Base-by-base conservation (phyloP, 306 rosid genomes). In the Vachellia collinsii region DNA sequence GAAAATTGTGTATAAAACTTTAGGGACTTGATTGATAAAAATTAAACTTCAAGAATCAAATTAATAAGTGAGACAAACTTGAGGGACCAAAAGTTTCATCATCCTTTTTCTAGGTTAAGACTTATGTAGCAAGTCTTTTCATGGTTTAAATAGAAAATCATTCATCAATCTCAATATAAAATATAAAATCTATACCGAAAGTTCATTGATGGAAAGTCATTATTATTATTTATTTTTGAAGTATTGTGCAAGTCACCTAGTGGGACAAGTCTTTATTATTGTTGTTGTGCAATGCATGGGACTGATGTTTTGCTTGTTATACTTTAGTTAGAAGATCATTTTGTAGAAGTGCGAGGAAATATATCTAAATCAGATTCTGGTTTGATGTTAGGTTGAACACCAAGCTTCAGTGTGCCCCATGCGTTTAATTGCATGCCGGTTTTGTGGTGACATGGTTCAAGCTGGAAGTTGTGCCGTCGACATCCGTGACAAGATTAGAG, bases 371-470 rank as follows among this genome's bases (percentile, higher is more conserved):
- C 14, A 6, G 11, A 23, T 59, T 59, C 7, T 72, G 74, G 36
- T 62, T 50, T n/a, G 16, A 62, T 80, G 76, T 54, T 87, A 95
- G 99, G 93, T 93, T 74, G 89, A 88, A 79, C 99, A 95, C 88
- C 98, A 93, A 83, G 80, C 91, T 36, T 83, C 89, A 11, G 84
- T 54, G 81, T 95, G 99, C 43, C 97, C 96, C 12, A 74, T 95
- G 81, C 92, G 99, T 19, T 88, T 95, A 23, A 86, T 91, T 58
- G 17, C 91, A 3, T 95, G 99, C 83, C 89, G 89, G 74, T 95
- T 95, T 68, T 95, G 99, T 41, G 99, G 99, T 62, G 99, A 95
- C 81, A 93, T 93, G 99, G 99, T 95, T 86, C 97, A 84, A 82
- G 99, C 98, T 2, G 99, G 99, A 83, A 93, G 80, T 70, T 88